Percentiles rank a stretch among this genome's conserved stretches.
Evolutionary conservation across 139 green algal genomes (phyloP).

Genomic region (Pleodorina starrii): DNA sequence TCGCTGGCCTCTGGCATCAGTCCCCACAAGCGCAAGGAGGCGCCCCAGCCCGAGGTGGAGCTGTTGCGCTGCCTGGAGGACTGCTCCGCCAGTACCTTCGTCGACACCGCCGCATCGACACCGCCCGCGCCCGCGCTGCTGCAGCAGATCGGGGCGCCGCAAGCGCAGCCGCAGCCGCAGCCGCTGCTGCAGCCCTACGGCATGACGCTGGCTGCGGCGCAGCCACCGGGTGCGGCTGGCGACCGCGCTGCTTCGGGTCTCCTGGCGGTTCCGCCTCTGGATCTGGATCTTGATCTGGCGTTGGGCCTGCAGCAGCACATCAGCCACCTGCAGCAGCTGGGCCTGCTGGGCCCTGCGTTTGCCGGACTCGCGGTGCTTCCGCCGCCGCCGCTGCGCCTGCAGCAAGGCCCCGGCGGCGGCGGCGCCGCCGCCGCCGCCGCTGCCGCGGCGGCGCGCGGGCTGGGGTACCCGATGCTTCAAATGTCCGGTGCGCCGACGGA

Average conservation of each 20-base stretch:
- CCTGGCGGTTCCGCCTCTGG: conserved; percentile 14
- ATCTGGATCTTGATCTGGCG: too few species aligned
- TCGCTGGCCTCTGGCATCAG: too few species aligned
- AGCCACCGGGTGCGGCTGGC: too few species aligned
- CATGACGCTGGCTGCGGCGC: too few species aligned
- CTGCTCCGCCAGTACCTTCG: not conserved
- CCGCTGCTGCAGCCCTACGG: too few species aligned
- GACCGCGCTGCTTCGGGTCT: too few species aligned
- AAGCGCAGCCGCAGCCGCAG: too few species aligned
- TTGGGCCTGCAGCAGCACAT: not conserved
- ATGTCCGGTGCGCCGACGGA: not conserved
- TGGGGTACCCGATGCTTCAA: not conserved
- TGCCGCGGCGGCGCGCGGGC: not conserved
- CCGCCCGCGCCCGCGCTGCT: not conserved
- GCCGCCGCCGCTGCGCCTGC: not conserved
- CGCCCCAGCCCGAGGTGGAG: conserved; percentile 24
- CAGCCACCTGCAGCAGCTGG: not conserved
- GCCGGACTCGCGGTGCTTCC: not conserved
- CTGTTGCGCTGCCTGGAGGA: conserved; percentile 24
- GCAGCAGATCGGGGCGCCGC: not conserved
- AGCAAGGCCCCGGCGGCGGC: not conserved
- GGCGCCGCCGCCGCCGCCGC: not conserved
- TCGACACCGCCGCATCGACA: not conserved
- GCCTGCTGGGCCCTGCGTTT: not conserved
- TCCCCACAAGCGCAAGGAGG: conserved; percentile 35